Evolutionary conservation across 2,329 filamentous ascomycete genomes (phyloP), one percentile per base, ranked within the genome.

Genomic region (Curvularia eragrostidis): DNA sequence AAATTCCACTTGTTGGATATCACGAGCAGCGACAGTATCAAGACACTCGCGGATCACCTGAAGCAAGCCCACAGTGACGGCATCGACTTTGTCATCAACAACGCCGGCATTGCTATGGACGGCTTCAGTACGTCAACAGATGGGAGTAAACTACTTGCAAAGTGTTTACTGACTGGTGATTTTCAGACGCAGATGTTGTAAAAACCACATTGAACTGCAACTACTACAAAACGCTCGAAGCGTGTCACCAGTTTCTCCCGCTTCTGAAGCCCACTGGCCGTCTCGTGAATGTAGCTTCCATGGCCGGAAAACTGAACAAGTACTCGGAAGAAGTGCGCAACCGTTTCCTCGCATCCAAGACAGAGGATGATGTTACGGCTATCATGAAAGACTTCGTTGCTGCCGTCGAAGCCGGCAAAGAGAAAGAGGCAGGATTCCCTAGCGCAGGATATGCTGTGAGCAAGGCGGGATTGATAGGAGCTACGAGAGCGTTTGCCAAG

Each of bases 31-130:
- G 68, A 72, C 41, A 84, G 81, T 67, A 78, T 84, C 48, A 62
- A 75, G 10, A 69, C 65, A 0, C 80, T 85, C 50, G 74, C 76
- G 2, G 67, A 74, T 1, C 74, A 77, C 42, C 53, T 85, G 39
- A 76, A 78, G 60, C 67, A 77, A 44, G 67, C 78, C 28, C 82
- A 85, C 58, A 76, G 77, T 1, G 76, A 81, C 6, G 82, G 82
- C 3, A 75, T 85, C 30, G 83, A 85, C 56, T 77, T 84, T 36
- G 72, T 84, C 10, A 79, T 85, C 70, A 85, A 85, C 71, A 85
- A 85, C 58, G 83, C 83, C 0, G 83, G 77, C 3, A 79, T 83
- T 39, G 80, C 80, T 1, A 65, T 82, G 72, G 61, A 80, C 5
- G 81, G 81, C 2, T 82, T 82, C 52, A 75, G 78, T 80, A 61